These are phyloP conservation scores for Aspergillus sclerotioniger DNA, from an alignment of 495 filamentous ascomycete species.

Conservation along the genomic window DNA sequence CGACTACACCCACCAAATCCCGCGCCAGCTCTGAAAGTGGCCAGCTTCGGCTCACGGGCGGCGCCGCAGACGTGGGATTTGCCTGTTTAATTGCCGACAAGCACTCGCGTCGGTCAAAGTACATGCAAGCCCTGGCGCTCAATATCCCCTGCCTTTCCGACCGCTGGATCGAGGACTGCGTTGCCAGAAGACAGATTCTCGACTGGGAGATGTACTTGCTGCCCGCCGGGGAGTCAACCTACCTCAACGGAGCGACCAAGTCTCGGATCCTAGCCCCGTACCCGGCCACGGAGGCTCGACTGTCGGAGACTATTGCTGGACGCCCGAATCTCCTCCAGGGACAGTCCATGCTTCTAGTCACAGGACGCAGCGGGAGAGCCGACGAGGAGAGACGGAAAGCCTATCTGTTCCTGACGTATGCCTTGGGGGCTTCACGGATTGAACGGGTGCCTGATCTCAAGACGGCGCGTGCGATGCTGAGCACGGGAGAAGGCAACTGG, in stretches of 20 bases:
- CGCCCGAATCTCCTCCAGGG: slow-evolving; percentile 63
- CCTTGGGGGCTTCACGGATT: slow-evolving; percentile 69
- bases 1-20: slow-evolving; percentile 28
- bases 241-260: slow-evolving; percentile 73
- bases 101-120: slow-evolving; percentile 86
- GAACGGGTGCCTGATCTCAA: slow-evolving; percentile 61
- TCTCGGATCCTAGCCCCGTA: slow-evolving; percentile 66
- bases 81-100: slow-evolving; percentile 80
- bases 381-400: slow-evolving; percentile 57
- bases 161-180: slow-evolving; percentile 77
- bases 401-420: slow-evolving; percentile 72
- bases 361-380: slow-evolving; percentile 59
- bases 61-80: slow-evolving; percentile 64
- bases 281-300: slow-evolving; percentile 52
- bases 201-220: slow-evolving; percentile 82
- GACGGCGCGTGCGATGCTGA: slow-evolving; percentile 55
- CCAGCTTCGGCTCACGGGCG: slow-evolving; percentile 46
- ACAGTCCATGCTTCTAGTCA: slow-evolving; percentile 72
- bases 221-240: slow-evolving; percentile 75
- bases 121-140: slow-evolving; percentile 91
- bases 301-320: slow-evolving; percentile 54
- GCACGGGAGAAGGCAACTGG: slow-evolving; percentile 49
- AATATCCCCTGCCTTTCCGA: slow-evolving; percentile 79
- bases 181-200: slow-evolving; percentile 55
- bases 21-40: slow-evolving; percentile 16